A percentile compares a stretch with the other conserved stretches of the same genome.
Evolutionary conservation across 768 basidiomycete genomes (phyloP).

Genomic region (Termitomyces bulborhizus): DNA sequence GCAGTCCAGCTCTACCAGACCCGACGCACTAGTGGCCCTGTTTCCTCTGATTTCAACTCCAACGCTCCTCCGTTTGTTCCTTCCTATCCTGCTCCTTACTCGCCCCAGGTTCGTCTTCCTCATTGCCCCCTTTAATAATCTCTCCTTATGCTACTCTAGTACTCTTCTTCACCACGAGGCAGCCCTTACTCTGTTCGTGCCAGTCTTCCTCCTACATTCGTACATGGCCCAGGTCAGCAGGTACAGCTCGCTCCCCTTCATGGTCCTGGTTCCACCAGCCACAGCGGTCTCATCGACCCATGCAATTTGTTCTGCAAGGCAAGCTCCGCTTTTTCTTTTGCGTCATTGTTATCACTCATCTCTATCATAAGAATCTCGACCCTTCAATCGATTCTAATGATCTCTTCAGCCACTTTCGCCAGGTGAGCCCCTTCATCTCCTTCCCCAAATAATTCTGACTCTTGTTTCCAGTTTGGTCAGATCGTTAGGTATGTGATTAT

Average conservation of each 20-base stretch:
- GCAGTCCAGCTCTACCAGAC: slow-evolving; percentile 75
- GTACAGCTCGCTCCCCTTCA: slow-evolving; percentile 71
- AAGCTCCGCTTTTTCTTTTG: slow-evolving; percentile 1
- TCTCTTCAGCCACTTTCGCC: slow-evolving; percentile 77
- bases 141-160: slow-evolving; percentile 18
- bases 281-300: slow-evolving; percentile 85
- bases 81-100: slow-evolving; percentile 47
- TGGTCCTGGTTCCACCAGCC: slow-evolving; percentile 77
- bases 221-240: slow-evolving; percentile 88
- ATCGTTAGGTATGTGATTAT: slow-evolving; percentile 65
- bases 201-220: slow-evolving; percentile 41
- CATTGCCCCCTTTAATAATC: neutral
- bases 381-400: slow-evolving; percentile 81
- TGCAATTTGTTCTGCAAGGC: slow-evolving; percentile 91
- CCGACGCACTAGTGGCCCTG: slow-evolving; percentile 46
- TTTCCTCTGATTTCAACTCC: slow-evolving; percentile 62
- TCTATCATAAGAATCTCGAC: slow-evolving; percentile 63
- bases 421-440: slow-evolving; percentile 34
- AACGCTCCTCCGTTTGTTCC: slow-evolving; percentile 76
- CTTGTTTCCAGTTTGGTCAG: slow-evolving; percentile 61
- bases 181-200: slow-evolving; percentile 41
- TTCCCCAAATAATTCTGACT: slow-evolving; percentile 7
- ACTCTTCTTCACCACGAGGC: slow-evolving; percentile 58
- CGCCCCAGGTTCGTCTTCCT: slow-evolving; percentile 42
- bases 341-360: neutral